Base-by-base conservation (phyloP, 2,329 filamentous ascomycete genomes). In the Parastagonospora nodorum region DNA sequence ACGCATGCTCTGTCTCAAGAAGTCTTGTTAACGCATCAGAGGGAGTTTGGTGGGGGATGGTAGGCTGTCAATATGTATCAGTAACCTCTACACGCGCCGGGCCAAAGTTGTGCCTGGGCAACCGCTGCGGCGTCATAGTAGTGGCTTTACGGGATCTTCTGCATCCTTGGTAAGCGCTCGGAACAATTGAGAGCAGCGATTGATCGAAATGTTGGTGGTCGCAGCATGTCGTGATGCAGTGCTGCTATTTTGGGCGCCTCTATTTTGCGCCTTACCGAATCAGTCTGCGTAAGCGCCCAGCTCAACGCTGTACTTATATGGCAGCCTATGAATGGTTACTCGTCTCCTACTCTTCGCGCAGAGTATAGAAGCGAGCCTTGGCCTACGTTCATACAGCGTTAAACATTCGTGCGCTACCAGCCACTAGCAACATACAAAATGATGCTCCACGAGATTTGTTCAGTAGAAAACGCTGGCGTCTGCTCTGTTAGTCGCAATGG, bases 21-120 rank as follows among this genome's bases (percentile, higher is more conserved):
- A 60, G 50, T 63, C 53, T 51, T 52, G 63, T 63, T 63, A 59
- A 65, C 55, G 59, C 61, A 63, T 58, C 53, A 58, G 62, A 63
- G 47, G 51, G 45, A 53, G 50, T 55, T 50, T 55, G 42, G 51
- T 43, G 48, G 49, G 39, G 58, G 61, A 58, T 67, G 63, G 65
- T 66, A 69, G 64, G 65, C 57, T 64, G 55, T 63, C 57, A 64
- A 70, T 72, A 72, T 70, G 69, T 72, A 72, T 57, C 61, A 56
- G 55, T 55, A 57, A 45, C 35, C 48, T 46, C 60, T 58, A 58
- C 61, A 67, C 55, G 60, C 66, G 64, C 65, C 61, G 53, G 58
- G 68, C 68, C 60, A 58, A 53, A 63, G 59, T 54, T 53, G 51
- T 60, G 65, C 66, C 53, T 60, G 63, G 53, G 60, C 64, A 74